Base-by-base conservation (phyloP, 73 alveolate genomes). In the Paramecium primaurelia region DNA sequence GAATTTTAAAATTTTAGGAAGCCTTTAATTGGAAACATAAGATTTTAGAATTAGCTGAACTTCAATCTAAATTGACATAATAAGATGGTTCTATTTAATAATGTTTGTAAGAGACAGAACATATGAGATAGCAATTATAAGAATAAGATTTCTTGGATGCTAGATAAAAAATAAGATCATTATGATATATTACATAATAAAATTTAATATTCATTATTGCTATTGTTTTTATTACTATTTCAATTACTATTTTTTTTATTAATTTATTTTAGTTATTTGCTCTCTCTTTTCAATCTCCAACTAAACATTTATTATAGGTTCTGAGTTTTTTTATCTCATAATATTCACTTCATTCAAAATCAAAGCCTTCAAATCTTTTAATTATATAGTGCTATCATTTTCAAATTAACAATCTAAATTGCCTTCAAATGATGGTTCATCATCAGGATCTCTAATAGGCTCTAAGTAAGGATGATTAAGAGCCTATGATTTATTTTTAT, bases 341-440 rank as follows among this genome's bases (percentile, higher is more conserved):
- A 64, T 11, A 71, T 89, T 89, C 45, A 89, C 86, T 42, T 89
- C 94, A 38, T 68, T 83, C 16, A 89, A 51, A 36, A 89, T 89
- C 44, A 71, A 20, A 8, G 73, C 77, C 18, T 59, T 71, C 45
- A 89, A 89, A 18, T 83, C 88, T 54, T 89, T 83, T 5, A 89
- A 51, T 30, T 40, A 38, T 3, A 89, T 89, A 14, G 71, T 60
- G 20, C 38, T 42, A 34, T 89, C 94, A 26, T 77, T 71, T 64
- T 89, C 94, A 60, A 89, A 89, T 40, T 37, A 44, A 49, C 75
- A 89, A 71, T 89, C 88, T 26, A 89, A 45, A 8, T 40, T 71
- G 20, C 94, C 94, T 59, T 37, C 77, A 83, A 89, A 89, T 20
- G 86, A 45, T 28, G 91, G 90, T 71, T 89, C 94, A 34, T 89